Percentiles rank a stretch among this genome's conserved stretches.
These are phyloP conservation scores for Incumbomyces delicatus DNA, from an alignment of 2,329 filamentous ascomycete genomes.

Conservation along the genomic window DNA sequence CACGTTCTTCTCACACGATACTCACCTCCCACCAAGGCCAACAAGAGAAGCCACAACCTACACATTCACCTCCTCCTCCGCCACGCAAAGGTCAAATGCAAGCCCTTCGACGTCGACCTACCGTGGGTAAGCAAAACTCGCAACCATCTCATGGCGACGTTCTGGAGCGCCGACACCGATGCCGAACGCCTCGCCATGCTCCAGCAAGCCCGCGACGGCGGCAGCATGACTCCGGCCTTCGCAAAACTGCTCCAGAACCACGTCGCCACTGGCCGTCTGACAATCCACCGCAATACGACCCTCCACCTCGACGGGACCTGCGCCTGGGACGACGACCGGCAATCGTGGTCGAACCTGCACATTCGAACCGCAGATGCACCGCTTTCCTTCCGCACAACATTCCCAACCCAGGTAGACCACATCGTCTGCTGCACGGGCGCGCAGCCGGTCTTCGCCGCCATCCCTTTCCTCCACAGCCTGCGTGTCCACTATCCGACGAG, in stretches of 20 bases:
- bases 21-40: background rate
- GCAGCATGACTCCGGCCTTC: constrained; percentile 64
- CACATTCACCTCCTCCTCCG: constrained; percentile 65
- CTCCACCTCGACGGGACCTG: constrained; percentile 47
- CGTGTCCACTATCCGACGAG: constrained; percentile 51
- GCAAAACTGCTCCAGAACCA: constrained; percentile 57
- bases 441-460: constrained; percentile 49
- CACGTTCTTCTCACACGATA: constrained; percentile 57
- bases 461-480: constrained; percentile 55
- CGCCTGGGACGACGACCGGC: constrained; percentile 19
- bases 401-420: constrained; percentile 46
- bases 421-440: constrained; percentile 70
- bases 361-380: constrained; percentile 41
- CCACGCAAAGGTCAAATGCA: constrained; percentile 43
- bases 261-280: constrained; percentile 41
- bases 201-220: constrained; percentile 57
- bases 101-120: constrained; percentile 68
- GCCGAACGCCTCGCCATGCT: constrained; percentile 59
- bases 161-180: constrained; percentile 66
- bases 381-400: constrained; percentile 28
- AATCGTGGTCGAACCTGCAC: constrained; percentile 34
- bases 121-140: constrained; percentile 76
- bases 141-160: constrained; percentile 65
- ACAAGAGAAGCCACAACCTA: constrained; percentile 28
- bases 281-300: constrained; percentile 49